Evolutionary conservation across 257 asterid species (phyloP).

Genomic region (Paulownia fortunei): DNA sequence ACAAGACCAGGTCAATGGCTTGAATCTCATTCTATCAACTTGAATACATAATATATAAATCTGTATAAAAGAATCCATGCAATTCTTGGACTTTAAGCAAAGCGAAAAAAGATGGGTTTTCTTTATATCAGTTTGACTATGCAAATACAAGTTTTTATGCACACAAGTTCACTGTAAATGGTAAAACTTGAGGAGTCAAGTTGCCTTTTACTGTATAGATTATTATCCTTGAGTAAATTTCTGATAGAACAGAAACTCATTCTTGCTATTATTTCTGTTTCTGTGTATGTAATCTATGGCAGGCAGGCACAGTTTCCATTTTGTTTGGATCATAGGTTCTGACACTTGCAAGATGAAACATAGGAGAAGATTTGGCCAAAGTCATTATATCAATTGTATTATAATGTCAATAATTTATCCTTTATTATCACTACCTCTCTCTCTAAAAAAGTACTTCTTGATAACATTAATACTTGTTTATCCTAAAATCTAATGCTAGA

Average conservation of each 20-base stretch:
- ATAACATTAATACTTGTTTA: conserved; percentile 60
- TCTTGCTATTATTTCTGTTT: conserved; percentile 13
- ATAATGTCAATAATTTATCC: conserved; percentile 31
- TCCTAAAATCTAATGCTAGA: conserved; percentile 82
- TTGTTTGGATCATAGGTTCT: conserved; percentile 31
- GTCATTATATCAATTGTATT: conserved; percentile 21
- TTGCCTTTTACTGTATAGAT: not conserved
- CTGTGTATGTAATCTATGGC: conserved; percentile 7
- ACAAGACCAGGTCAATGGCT: conserved; percentile 42
- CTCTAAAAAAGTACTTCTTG: conserved; percentile 42
- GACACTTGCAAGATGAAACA: conserved; percentile 27
- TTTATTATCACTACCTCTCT: conserved; percentile 38
- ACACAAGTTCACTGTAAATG: conserved; percentile 10
- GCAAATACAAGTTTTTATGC: conserved; percentile 9
- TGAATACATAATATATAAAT: conserved; percentile 12
- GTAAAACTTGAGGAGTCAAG: not conserved
- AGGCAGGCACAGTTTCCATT: conserved; percentile 14
- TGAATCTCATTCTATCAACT: conserved; percentile 33
- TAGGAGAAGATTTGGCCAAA: conserved; percentile 17
- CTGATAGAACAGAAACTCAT: conserved; percentile 20
- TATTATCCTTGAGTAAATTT: not conserved
- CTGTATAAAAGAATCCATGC: conserved; percentile 42
- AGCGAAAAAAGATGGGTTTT: conserved; percentile 32
- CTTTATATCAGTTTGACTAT: conserved; percentile 19
- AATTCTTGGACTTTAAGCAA: conserved; percentile 55